Conservation (phyloP, 2,329 filamentous ascomycete species). For the Periconia sp. region DNA sequence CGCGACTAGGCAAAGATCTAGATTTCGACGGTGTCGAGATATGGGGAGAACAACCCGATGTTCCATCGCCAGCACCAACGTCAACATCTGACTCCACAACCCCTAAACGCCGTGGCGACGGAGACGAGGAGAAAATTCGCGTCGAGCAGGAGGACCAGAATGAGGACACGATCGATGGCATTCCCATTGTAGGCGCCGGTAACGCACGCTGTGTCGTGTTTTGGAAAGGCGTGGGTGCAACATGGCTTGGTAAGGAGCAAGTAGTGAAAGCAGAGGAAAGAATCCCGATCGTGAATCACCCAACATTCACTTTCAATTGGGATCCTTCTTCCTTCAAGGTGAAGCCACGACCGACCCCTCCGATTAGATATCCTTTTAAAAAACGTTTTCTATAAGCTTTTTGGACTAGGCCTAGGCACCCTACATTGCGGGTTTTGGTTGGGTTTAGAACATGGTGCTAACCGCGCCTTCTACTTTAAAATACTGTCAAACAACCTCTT, state of each 20-base stretch:
- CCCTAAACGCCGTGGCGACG: not conserved
- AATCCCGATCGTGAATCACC: too few species aligned
- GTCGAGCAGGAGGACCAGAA: not conserved
- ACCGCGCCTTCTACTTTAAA: too few species aligned
- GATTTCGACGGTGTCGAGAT: constrained; percentile 58
- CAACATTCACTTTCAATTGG: too few species aligned
- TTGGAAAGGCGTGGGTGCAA: constrained; percentile 35
- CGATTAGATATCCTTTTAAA: too few species aligned
- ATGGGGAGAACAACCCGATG: constrained; percentile 65
- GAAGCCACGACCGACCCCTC: too few species aligned
- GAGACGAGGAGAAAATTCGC: not conserved
- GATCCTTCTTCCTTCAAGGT: too few species aligned
- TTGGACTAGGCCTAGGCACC: too few species aligned
- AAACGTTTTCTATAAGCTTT: too few species aligned
- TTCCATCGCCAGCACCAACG: not conserved
- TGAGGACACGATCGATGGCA: constrained; percentile 5
- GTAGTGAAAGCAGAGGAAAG: too few species aligned
- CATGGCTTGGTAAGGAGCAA: constrained; percentile 23
- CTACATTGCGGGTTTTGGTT: too few species aligned
- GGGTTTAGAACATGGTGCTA: too few species aligned
- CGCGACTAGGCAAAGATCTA: constrained; percentile 43
- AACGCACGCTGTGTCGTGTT: constrained; percentile 49
- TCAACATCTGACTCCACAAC: not conserved
- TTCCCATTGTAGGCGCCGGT: constrained; percentile 42
- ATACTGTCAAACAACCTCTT: too few species aligned